Conservation (phyloP, 2,329 filamentous ascomycete genomes). For the Aspergillus calidoustus region DNA sequence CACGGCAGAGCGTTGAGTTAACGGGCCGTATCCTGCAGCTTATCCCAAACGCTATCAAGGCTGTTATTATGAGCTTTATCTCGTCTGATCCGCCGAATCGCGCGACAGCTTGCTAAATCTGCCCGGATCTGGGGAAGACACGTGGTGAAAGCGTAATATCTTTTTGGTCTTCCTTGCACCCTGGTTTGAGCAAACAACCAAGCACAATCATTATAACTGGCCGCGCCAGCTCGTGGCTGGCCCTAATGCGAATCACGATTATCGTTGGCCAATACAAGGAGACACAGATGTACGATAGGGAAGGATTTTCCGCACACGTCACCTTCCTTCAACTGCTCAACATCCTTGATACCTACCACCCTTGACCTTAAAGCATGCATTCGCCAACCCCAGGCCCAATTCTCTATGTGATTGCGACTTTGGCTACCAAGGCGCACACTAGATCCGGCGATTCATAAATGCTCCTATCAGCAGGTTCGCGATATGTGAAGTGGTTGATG, state of each 20-base stretch:
- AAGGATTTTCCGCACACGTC: constrained; percentile 14
- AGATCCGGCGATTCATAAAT: background rate
- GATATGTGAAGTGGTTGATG: constrained; percentile 18
- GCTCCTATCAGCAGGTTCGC: background rate
- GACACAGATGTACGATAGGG: constrained; percentile 10
- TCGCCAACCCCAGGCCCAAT: background rate
- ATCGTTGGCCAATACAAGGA: constrained; percentile 18
- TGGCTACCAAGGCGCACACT: background rate
- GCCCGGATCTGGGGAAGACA: constrained; percentile 21
- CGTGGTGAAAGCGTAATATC: constrained; percentile 23
- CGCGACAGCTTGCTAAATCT: background rate
- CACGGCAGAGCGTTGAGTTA: constrained; percentile 40
- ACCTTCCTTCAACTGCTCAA: constrained; percentile 11
- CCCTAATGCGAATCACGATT: constrained; percentile 23
- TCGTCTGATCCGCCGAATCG: constrained; percentile 1
- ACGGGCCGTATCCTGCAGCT: constrained; percentile 41
- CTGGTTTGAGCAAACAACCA: background rate
- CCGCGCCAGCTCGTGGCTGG: constrained; percentile 24
- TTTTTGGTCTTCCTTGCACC: constrained; percentile 9
- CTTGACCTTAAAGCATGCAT: constrained; percentile 3
- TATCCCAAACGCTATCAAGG: constrained; percentile 22
- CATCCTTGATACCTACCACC: background rate
- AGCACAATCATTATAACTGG: constrained; percentile 18
- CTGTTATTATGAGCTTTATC: constrained; percentile 7
- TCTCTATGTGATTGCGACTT: background rate